Base-by-base conservation (phyloP, 495 filamentous ascomycete genomes). In the Aspergillus olivimuriae region DNA sequence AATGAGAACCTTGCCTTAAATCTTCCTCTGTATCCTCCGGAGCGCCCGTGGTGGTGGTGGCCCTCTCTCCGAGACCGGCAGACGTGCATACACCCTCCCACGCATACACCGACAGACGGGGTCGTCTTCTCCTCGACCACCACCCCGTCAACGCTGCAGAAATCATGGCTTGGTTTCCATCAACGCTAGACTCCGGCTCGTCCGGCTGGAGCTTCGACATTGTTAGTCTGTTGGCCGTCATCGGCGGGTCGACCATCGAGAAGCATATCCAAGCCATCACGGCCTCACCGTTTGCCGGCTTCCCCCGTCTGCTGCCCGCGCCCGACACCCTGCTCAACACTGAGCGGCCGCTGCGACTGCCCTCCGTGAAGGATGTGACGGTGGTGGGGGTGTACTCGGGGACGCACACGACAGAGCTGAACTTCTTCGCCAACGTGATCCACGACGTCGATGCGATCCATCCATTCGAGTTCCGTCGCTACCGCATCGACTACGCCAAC, bases 301-400 rank as follows among this genome's bases (percentile, higher is more conserved):
- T 82, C 7, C 82, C 82, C 22, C 79, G 80, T 36, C 75, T 86
- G 33, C 69, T 84, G 21, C 82, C 82, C 19, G 82, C 82, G 3
- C 82, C 82, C 14, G 81, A 84, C 58, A 75, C 77, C 22, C 68
- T 84, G 19, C 58, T 83, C 26, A 70, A 76, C 34, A 70, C 78
- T 7, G 57, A 68, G 3, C 75, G 82, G 1, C 81, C 78, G 3
- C 60, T 64, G 45, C 74, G 79, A 34, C 64, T 82, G 26, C 61
- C 63, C 3, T 72, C 75, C 47, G 64, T 76, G 39, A 63, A 68
- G 15, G 66, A 65, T 7, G 75, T 76, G 39, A 70, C 65, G 24
- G 72, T 80, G 53, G 63, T 72, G 0, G 77, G 78, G 16, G 75
- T 83, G n/a, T 64, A 77, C 52, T 74, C 70, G 39, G 79, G 80